Evolutionary conservation across 2,329 filamentous ascomycete genomes (phyloP), one percentile per base, ranked within the genome.

Genomic region (Beauveria varroae): DNA sequence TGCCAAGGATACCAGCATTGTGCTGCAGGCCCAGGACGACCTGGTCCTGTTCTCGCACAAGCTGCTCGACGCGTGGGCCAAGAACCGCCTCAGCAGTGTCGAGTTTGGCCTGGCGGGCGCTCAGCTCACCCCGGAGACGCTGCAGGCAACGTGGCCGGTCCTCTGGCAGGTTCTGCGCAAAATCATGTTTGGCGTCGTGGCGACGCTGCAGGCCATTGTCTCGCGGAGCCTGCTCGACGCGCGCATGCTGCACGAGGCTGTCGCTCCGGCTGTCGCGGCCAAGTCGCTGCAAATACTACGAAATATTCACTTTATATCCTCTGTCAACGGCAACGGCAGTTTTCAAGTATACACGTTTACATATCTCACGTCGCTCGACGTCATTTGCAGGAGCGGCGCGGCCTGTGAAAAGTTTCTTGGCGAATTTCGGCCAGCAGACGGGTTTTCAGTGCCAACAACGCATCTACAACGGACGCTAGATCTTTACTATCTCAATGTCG

Each of bases 281-380:
- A 89, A 89, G 70, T 84, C 87, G 1, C 79, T 96, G 18, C 86
- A 88, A 63, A 85, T 85, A 14, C 81, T 96, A 12, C 86, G 91
- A 30, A 88, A 90, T 68, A 76, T 96, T 22, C 91, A 87, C 73
- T 96, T 96, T 71, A 85, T 96, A 64, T 91, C 90, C 0, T 87
- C 86, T 16, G 83, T 90, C 44, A 82, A 90, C 60, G 87, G 88
- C 22, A 86, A 88, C 61, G 84, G 83, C 63, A 82, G 85, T 1
- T 96, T 96, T 68, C 90, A 93, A 59, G 89, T 91, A 62, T 93
- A 96, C 73, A 86, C 83, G 1, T 96, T 96, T 70, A 87, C 91
- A 28, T 91, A 92, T 68, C 81, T 96, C 24, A 86, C 90, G 1
- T 87, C 91, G 3, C 85, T 96, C 64, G 93, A 97, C 72, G 86